Conservation (phyloP, 2,329 filamentous ascomycete genomes). For the Ophiocordyceps camponoti-rufipedis region DNA sequence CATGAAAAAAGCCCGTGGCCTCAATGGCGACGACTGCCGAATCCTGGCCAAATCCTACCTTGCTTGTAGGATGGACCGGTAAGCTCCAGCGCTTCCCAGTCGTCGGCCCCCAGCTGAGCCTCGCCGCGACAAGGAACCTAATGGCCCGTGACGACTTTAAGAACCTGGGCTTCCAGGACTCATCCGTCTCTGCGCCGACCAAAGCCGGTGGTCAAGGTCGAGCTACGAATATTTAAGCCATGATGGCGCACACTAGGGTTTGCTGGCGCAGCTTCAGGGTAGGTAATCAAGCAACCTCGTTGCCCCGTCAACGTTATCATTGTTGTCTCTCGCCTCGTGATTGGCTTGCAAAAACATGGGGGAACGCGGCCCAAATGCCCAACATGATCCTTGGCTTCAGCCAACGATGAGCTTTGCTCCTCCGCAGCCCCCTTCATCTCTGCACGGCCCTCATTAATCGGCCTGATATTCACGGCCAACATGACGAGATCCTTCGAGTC, state of each 20-base stretch:
- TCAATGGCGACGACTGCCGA: conserved; percentile 76
- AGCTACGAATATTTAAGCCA: conserved; percentile 6
- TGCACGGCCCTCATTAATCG: not conserved
- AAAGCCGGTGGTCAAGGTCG: conserved; percentile 14
- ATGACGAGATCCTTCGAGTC: conserved; percentile 15
- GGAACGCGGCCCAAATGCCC: not conserved
- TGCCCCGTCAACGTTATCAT: conserved; percentile 8
- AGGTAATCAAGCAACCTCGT: conserved; percentile 1
- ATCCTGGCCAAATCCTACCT: conserved; percentile 77
- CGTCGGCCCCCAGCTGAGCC: not conserved
- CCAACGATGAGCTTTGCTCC: not conserved
- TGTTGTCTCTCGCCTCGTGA: not conserved
- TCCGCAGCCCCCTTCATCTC: not conserved
- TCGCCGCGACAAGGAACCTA: conserved; percentile 44
- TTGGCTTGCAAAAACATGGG: conserved; percentile 4
- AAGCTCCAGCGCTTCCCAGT: conserved; percentile 13
- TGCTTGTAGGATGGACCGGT: conserved; percentile 88
- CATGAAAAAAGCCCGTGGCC: conserved; percentile 65
- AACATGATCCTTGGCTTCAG: not conserved
- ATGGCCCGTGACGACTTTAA: conserved; percentile 94
- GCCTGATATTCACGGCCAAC: not conserved
- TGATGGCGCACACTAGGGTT: not conserved
- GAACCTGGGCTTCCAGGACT: conserved; percentile 59
- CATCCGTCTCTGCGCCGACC: too few species aligned
- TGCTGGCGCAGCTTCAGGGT: not conserved